Base-by-base conservation (phyloP, 345 rosid species). In the Citrus mangshanensis region DNA sequence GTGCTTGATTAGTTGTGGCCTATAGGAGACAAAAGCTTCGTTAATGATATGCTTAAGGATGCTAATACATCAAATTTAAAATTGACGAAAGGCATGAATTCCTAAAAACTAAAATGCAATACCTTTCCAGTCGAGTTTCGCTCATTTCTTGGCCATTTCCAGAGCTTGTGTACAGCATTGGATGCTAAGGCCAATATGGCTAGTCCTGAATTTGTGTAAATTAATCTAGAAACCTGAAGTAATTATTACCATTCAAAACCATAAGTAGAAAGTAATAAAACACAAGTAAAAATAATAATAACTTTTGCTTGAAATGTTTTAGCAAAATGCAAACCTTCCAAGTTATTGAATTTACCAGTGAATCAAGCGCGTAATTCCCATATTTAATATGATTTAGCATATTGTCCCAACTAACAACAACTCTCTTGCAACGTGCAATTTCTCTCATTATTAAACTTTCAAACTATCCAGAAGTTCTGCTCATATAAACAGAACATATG, bases 71-170 rank as follows among this genome's bases (percentile, higher is more conserved):
- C 58, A 25, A 18, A 68, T 58, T 10, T 60, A 51, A 55, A 59
- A 81, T 21, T 9, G 79, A 58, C 38, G 25, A n/a, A 72, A 70
- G 14, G 37, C 19, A 34, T 7, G 37, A 79, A 68, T 59, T 68
- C 19, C 24, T 16, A 32, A 21, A 73, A 74, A 28, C 51, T 46
- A 55, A 64, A 67, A 49, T 46, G 37, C 37, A 49, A 56, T 81
- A 92, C 97, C 95, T 88, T 89, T 62, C 80, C 88, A 25, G 77
- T 74, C 59, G 21, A 9, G 78, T 88, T 88, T 12, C 87, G 82
- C 32, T 91, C 95, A 84, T 81, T 90, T 81, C 82, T 82, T 77
- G 82, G 91, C 98, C 98, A 94, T 81, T 94, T 91, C 97, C 98
- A 92, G 61, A 92, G 89, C 88, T 90, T 91, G 83, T 92, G 97